Conservation (phyloP, 805 yeast species). For the Lipomyces sp. region DNA sequence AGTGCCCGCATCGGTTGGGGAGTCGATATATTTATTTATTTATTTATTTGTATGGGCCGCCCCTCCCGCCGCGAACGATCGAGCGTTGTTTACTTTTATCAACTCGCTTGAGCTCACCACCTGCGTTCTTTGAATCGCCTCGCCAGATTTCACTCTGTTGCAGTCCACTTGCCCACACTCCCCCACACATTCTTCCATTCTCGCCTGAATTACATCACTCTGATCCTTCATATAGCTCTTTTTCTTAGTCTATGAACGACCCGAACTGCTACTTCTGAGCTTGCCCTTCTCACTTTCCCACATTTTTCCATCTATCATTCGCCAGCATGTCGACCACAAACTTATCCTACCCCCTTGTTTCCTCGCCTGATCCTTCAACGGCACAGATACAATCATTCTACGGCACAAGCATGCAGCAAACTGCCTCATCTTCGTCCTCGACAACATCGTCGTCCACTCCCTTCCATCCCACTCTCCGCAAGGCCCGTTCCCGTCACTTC, state of each 20-base stretch:
- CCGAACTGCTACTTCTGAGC: background rate
- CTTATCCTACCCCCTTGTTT: slow-evolving; percentile 12
- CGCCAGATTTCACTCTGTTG: background rate
- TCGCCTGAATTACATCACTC: background rate
- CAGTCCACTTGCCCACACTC: background rate
- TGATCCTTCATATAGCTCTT: background rate
- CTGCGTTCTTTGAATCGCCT: background rate
- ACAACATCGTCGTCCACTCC: slow-evolving; percentile 11
- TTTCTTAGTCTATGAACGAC: slow-evolving; percentile 5
- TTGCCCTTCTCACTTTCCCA: background rate
- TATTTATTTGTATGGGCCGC: background rate
- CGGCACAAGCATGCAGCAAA: slow-evolving; percentile 3
- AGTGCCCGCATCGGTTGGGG: background rate
- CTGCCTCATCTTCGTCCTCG: slow-evolving; percentile 13
- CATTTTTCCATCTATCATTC: background rate
- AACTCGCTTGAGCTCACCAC: background rate
- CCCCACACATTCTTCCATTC: background rate
- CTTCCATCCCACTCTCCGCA: slow-evolving; percentile 20
- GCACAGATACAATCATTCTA: background rate
- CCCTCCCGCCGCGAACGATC: background rate
- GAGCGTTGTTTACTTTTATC: background rate
- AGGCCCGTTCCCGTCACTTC: slow-evolving; percentile 36
- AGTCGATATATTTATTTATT: background rate
- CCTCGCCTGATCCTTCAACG: slow-evolving; percentile 20
- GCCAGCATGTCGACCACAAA: slow-evolving; percentile 6